Evolutionary conservation across 2,329 filamentous ascomycete genomes (phyloP).

Genomic region (Bipolaris zeicola): DNA sequence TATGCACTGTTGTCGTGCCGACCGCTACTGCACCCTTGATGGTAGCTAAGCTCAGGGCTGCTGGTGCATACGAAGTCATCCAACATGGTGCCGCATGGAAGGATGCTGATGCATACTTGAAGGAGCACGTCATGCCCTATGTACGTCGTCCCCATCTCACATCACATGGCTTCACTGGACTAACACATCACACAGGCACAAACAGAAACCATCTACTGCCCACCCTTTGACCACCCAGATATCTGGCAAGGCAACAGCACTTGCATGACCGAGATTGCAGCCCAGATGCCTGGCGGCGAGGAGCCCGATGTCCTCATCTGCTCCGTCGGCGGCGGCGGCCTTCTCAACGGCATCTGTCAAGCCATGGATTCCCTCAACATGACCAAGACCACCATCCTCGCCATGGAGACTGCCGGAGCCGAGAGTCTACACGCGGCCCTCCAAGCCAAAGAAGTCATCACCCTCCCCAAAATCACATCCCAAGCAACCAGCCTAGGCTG

Average conservation of each 20-base stretch:
- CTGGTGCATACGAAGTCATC: slow-evolving; percentile 71
- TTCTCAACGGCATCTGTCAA: slow-evolving; percentile 76
- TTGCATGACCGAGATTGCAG: slow-evolving; percentile 60
- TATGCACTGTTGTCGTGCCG: slow-evolving; percentile 78
- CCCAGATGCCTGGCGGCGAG: slow-evolving; percentile 49
- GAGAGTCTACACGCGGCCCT: slow-evolving; percentile 71
- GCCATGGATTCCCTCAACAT: slow-evolving; percentile 61
- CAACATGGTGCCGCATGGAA: slow-evolving; percentile 71
- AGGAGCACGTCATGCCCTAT: slow-evolving; percentile 59
- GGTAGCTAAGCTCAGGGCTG: slow-evolving; percentile 70
- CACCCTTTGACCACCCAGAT: slow-evolving; percentile 71
- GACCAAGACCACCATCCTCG: slow-evolving; percentile 60
- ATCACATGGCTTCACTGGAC: neutral
- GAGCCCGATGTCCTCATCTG: slow-evolving; percentile 73
- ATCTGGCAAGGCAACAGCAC: slow-evolving; percentile 70
- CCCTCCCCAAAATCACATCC: slow-evolving; percentile 73
- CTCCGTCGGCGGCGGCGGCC: slow-evolving; percentile 78
- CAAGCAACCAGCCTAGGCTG: slow-evolving; percentile 77
- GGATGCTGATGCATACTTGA: slow-evolving; percentile 71
- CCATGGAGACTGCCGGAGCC: slow-evolving; percentile 76
- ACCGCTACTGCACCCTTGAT: slow-evolving; percentile 69
- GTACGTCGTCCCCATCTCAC: slow-evolving; percentile 20
- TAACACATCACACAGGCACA: slow-evolving; percentile 38
- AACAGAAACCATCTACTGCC: slow-evolving; percentile 62
- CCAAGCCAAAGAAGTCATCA: slow-evolving; percentile 61